Base-by-base conservation (phyloP, 768 basidiomycete genomes). In the Cyclocybe aegerita region DNA sequence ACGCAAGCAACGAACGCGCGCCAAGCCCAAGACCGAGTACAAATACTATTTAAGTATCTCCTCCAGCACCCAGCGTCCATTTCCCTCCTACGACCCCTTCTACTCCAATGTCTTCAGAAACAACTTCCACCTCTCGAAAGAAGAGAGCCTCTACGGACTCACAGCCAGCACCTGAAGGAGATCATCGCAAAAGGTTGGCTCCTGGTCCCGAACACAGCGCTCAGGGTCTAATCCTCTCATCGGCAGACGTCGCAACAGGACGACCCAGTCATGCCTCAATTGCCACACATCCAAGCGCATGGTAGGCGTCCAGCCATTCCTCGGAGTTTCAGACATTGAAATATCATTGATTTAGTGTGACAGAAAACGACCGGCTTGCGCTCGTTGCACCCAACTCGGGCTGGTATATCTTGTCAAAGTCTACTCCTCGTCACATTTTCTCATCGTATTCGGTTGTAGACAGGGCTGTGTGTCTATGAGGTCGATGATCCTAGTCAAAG, bases 401-500 rank as follows among this genome's bases (percentile, higher is more conserved):
- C 60, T 79, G 61, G 77, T 78, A 53, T 39, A 70, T 64, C 12
- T 17, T 7, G 29, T 48, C 30, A 39, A 41, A 35, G 23, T 23
- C 1, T 17, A 15, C 34, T 11, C 35, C 23, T 38, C 12, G 33
- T 17, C 11, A 37, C 33, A 15, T 38, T 46, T 35, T 47, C 12
- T 38, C 11, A 34, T 54, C 42, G n/a, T 39, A 38, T 55, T 11
- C 30, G 23, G 3, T 23, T 23, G 12, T 30, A 89, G 87, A 90
- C 87, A 42, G 89, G 88, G 1, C 73, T 90, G 4, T 93, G 90
- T 61, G 85, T 91, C 8, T 93, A 93, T 58, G 88, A 93, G 64
- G 81, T 91, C 6, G 89, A 91, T 59, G 87, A 89, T 59, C 85
- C 85, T 17, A 80, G 66, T 52, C 79, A 82, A 65, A 75, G 80